Evolutionary conservation across 2,329 filamentous ascomycete species (phyloP).

Genomic region (Hortaea werneckii): DNA sequence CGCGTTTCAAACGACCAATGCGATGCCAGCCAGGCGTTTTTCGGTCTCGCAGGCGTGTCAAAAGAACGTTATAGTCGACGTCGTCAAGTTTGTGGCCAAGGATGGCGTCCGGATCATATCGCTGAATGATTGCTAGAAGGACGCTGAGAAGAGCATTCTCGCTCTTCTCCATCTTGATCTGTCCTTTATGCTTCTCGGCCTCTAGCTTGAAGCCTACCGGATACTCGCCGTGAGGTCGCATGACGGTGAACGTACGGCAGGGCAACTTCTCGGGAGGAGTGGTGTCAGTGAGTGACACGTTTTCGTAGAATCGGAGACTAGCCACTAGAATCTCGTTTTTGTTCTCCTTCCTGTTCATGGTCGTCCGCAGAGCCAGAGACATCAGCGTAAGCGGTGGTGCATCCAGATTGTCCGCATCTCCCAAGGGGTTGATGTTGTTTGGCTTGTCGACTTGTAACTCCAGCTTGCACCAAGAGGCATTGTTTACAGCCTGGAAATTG

Average conservation of each 20-base stretch:
- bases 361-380: slow-evolving; percentile 81
- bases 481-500: slow-evolving; percentile 75
- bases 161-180: slow-evolving; percentile 70
- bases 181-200: slow-evolving; percentile 62
- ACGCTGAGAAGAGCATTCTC: slow-evolving; percentile 78
- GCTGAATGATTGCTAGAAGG: slow-evolving; percentile 79
- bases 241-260: slow-evolving; percentile 82
- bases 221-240: slow-evolving; percentile 71
- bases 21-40: slow-evolving; percentile 93
- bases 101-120: slow-evolving; percentile 84
- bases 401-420: slow-evolving; percentile 70
- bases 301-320: slow-evolving; percentile 86
- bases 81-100: slow-evolving; percentile 95
- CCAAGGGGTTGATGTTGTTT: slow-evolving; percentile 60
- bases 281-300: slow-evolving; percentile 76
- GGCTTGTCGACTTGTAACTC: slow-evolving; percentile 77
- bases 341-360: slow-evolving; percentile 83
- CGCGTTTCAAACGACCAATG: slow-evolving; percentile 74
- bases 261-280: slow-evolving; percentile 80
- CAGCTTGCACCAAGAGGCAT: slow-evolving; percentile 93
- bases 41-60: slow-evolving; percentile 77
- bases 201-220: slow-evolving; percentile 79
- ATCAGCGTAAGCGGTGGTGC: slow-evolving; percentile 87
- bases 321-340: slow-evolving; percentile 92
- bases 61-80: slow-evolving; percentile 83